phyloP scores from a whole-genome alignment of 441 rosid species.

The Euphorbia schlechtendalii region DNA sequence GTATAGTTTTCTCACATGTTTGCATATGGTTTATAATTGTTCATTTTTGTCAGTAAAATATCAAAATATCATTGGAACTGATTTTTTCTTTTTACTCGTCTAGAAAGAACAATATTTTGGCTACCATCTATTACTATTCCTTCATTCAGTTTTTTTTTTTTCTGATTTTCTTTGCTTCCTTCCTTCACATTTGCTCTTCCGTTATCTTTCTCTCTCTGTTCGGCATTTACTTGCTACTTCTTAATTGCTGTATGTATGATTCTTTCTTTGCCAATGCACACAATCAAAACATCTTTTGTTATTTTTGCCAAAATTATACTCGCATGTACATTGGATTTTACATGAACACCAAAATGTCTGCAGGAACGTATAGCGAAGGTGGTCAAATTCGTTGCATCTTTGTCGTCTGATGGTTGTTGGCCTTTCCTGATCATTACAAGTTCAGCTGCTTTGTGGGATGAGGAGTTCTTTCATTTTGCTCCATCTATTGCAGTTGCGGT shows the following conservation, averaged over 20 bases:
- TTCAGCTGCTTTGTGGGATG: constrained; percentile 46
- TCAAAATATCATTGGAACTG: background rate
- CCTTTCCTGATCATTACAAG: constrained; percentile 52
- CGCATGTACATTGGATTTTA: background rate
- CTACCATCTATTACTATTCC: background rate
- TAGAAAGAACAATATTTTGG: background rate
- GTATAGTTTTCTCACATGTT: background rate
- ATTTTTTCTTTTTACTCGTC: background rate
- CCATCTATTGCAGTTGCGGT: constrained; percentile 38
- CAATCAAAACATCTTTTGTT: background rate
- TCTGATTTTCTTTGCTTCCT: background rate
- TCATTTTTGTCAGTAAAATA: background rate
- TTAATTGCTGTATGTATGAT: background rate
- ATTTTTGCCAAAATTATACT: background rate
- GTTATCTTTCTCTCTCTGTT: background rate
- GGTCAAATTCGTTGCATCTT: constrained; percentile 34
- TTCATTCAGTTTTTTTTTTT: background rate
- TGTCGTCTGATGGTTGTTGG: constrained; percentile 22
- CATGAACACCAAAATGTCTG: constrained; percentile 14
- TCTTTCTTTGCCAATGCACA: background rate
- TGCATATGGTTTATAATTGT: background rate
- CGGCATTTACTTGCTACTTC: background rate
- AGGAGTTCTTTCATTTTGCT: constrained; percentile 33
- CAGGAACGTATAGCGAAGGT: constrained; percentile 49
- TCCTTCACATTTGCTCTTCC: background rate